These are phyloP conservation scores for Fraxinus nigra DNA, from an alignment of 305 asterid genomes.

Conservation along the genomic window DNA sequence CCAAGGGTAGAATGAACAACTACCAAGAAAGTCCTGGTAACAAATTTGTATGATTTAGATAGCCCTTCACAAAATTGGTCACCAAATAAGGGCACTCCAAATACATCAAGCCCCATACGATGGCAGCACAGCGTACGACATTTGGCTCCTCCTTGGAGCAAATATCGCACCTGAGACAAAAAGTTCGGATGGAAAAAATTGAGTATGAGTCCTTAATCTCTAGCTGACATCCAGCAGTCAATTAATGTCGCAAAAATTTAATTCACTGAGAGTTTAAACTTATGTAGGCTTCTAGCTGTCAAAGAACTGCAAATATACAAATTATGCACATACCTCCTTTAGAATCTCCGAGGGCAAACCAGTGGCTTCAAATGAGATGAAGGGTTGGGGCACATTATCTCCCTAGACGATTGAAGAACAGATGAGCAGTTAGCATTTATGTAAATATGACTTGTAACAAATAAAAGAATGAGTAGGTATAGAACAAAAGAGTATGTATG, in stretches of 20 bases:
- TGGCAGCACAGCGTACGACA: conserved; percentile 95
- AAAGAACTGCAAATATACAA: conserved; percentile 19
- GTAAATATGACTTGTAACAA: conserved; percentile 11
- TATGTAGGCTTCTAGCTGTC: conserved; percentile 18
- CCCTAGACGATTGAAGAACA: conserved; percentile 52
- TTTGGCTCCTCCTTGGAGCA: conserved; percentile 98
- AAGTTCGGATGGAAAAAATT: conserved; percentile 48
- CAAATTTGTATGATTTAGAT: conserved; percentile 76
- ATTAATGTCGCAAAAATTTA: conserved; percentile 25
- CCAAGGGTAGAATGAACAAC: conserved; percentile 78
- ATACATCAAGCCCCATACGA: conserved; percentile 62
- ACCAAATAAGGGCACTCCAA: conserved; percentile 71
- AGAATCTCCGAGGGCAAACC: conserved; percentile 78
- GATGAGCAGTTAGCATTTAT: conserved; percentile 17
- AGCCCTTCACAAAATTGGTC: conserved; percentile 84
- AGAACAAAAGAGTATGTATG: conserved; percentile 2
- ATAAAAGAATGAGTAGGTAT: neutral
- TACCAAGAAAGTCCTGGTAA: conserved; percentile 74
- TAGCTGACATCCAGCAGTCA: conserved; percentile 47
- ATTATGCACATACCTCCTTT: conserved; percentile 67
- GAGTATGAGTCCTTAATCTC: conserved; percentile 51
- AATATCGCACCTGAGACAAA: conserved; percentile 98
- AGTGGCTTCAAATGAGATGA: conserved; percentile 70
- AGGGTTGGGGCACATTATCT: conserved; percentile 75
- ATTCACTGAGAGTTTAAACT: conserved; percentile 24